A percentile compares a stretch with the other conserved stretches of the same genome.
These are phyloP conservation scores for Cladosporium colombiae DNA, from an alignment of 2,329 filamentous ascomycete genomes.

Conservation along the genomic window DNA sequence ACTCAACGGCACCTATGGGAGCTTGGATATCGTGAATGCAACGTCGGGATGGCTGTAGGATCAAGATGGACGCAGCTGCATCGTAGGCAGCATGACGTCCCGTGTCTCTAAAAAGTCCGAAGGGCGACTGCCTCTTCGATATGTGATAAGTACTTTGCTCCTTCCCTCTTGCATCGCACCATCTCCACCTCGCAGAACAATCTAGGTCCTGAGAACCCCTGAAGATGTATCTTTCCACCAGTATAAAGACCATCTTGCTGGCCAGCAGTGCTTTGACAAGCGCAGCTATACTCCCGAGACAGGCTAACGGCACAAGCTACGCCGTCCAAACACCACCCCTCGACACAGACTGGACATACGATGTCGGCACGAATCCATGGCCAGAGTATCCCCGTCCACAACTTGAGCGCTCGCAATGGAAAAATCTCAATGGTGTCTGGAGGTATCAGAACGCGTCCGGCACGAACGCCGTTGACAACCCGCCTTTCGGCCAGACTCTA, in stretches of 20 bases:
- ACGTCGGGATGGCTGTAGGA: conserved; percentile 10
- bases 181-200: background rate
- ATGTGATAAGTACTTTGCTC: background rate
- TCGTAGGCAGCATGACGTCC: background rate
- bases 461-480: conserved; percentile 40
- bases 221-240: background rate
- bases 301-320: conserved; percentile 18
- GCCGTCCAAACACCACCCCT: conserved; percentile 27
- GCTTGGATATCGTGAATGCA: conserved; percentile 11
- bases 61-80: background rate
- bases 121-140: conserved; percentile 1
- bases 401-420: conserved; percentile 52
- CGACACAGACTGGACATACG: conserved; percentile 52
- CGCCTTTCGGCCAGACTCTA: conserved; percentile 47
- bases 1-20: conserved; percentile 10
- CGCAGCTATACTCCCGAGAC: conserved; percentile 17
- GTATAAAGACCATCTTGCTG: background rate
- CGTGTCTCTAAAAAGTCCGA: conserved; percentile 3
- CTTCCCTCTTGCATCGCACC: background rate
- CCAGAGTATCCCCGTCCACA: conserved; percentile 57
- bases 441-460: conserved; percentile 48
- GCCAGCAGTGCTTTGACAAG: conserved; percentile 3
- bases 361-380: conserved; percentile 54
- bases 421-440: conserved; percentile 58
- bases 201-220: background rate